Conservation (phyloP, 78 protist species). For the Parvularia atlantis region DNA sequence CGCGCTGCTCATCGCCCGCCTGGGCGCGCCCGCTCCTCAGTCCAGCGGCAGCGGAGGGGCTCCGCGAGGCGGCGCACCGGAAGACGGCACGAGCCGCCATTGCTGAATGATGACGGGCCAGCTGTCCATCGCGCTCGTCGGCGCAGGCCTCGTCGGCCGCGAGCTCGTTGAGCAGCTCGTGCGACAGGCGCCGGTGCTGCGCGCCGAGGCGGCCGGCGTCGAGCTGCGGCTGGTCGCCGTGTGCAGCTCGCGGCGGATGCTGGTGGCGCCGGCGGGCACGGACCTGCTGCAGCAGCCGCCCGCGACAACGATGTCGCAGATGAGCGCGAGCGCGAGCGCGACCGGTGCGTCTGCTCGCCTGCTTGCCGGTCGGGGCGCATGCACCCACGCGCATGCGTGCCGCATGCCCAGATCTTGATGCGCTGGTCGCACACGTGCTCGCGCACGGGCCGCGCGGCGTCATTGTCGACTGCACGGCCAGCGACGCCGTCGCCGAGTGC, state of each 20-base stretch:
- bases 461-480: constrained; percentile 47
- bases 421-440: constrained; percentile 1
- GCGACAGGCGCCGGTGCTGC: not conserved
- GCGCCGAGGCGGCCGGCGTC: not conserved
- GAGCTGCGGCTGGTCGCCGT: constrained; percentile 9
- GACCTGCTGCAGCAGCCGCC: not conserved
- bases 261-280: not conserved
- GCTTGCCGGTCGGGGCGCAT: not conserved
- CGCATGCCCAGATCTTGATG: not conserved
- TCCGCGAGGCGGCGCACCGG: no score
- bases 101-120: not conserved
- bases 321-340: not conserved
- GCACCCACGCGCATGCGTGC: not conserved
- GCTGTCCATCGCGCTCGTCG: constrained; percentile 14
- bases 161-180: constrained; percentile 18
- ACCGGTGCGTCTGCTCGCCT: not conserved
- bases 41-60: no score
- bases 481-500: constrained; percentile 17
- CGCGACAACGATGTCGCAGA: not conserved
- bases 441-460: constrained; percentile 9
- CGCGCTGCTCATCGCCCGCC: no score
- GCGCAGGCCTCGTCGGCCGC: constrained; percentile 30
- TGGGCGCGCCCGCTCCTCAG: no score
- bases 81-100: no score
- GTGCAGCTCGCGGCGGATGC: not conserved